phyloP scores from a whole-genome alignment of 2,329 filamentous ascomycete genomes.

The Tolypocladium tropicale region DNA sequence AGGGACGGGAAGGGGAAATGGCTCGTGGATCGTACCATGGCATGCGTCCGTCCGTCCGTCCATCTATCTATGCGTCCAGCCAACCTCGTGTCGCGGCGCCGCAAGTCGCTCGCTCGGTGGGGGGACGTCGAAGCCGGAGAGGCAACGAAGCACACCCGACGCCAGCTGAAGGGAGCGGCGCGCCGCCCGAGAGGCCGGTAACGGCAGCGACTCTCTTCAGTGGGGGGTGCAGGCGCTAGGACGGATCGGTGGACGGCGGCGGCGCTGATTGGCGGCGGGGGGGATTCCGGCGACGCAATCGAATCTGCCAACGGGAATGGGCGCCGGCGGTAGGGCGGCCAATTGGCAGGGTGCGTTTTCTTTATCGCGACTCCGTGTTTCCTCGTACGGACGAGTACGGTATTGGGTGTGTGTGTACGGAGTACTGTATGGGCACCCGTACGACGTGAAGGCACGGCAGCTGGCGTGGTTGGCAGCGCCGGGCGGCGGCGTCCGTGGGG shows the following conservation, averaged over 20 bases:
- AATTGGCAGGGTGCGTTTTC: background rate
- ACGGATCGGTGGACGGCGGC: background rate
- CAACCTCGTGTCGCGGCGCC: background rate
- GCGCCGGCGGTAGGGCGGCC: background rate
- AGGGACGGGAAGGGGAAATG: too few species aligned
- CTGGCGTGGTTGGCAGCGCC: too few species aligned
- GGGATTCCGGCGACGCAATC: constrained; percentile 2
- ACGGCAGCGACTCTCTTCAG: background rate
- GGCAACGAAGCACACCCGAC: too few species aligned
- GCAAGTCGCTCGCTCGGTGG: background rate
- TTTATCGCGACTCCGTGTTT: background rate
- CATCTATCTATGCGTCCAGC: background rate
- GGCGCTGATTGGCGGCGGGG: background rate
- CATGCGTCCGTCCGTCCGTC: background rate
- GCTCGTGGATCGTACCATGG: background rate
- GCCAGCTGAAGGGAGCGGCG: too few species aligned
- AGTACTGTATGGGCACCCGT: too few species aligned
- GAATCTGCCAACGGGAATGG: constrained; percentile 2
- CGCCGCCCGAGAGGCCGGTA: background rate
- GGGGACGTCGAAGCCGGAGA: too few species aligned
- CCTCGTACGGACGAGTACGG: too few species aligned
- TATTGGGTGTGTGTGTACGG: too few species aligned
- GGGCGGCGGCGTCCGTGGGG: background rate
- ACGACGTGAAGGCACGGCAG: too few species aligned
- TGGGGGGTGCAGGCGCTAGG: background rate